These are phyloP conservation scores for Sugiyamaella pinicola DNA, from an alignment of 1,139 yeast genomes.

Conservation along the genomic window DNA sequence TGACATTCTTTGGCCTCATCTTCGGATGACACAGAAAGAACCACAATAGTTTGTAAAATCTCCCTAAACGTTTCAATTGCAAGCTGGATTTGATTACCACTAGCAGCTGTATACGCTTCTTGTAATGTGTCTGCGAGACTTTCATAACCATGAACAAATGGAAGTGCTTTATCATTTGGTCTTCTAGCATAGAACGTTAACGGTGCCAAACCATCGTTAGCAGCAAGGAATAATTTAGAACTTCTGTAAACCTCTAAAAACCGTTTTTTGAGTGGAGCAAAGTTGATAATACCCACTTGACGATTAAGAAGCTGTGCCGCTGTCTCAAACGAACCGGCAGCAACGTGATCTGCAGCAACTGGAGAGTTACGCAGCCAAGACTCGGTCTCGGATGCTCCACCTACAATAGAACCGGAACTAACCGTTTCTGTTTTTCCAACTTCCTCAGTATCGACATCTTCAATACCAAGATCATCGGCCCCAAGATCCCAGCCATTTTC, in stretches of 20 bases:
- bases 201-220: slow-evolving; percentile 72
- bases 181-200: slow-evolving; percentile 72
- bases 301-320: slow-evolving; percentile 91
- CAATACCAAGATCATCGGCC: slow-evolving; percentile 64
- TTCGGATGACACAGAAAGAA: slow-evolving; percentile 69
- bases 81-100: slow-evolving; percentile 59
- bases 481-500: slow-evolving; percentile 44
- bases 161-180: slow-evolving; percentile 52
- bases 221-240: slow-evolving; percentile 73
- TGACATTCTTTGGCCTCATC: slow-evolving; percentile 77
- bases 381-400: slow-evolving; percentile 64
- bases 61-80: slow-evolving; percentile 69
- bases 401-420: slow-evolving; percentile 46
- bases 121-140: slow-evolving; percentile 57
- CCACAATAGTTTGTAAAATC: slow-evolving; percentile 73
- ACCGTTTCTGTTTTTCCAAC: slow-evolving; percentile 46
- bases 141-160: slow-evolving; percentile 75
- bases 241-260: slow-evolving; percentile 83
- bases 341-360: slow-evolving; percentile 89
- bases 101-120: slow-evolving; percentile 74
- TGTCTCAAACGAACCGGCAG: slow-evolving; percentile 95
- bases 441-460: slow-evolving; percentile 54
- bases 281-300: slow-evolving; percentile 82
- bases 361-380: slow-evolving; percentile 88
- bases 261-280: slow-evolving; percentile 82